Evolutionary conservation across 495 filamentous ascomycete genomes (phyloP), one percentile per base, ranked within the genome.

Genomic region (Penicilliopsis zonata): DNA sequence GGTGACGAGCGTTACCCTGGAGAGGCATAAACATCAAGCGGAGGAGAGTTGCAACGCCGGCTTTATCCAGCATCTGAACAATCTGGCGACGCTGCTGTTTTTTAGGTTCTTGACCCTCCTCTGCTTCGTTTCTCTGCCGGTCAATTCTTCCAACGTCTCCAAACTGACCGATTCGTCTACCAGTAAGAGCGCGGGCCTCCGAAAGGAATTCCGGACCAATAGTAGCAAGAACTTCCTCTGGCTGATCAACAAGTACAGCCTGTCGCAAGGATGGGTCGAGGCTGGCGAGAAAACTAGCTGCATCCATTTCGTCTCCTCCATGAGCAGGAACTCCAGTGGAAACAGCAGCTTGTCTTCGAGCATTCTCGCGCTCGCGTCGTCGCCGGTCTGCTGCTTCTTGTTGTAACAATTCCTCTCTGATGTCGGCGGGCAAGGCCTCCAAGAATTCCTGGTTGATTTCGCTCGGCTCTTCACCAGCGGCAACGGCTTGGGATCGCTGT

Each of bases 11-110:
- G 36, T 75, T 86, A 19, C 80, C 82, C 33, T 86, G 81, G 39
- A 93, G 82, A 26, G 83, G 79, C 38, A 95, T 80, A 50, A 99
- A 99, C 88, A 99, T 94, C 9, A 99, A 67, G 10, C 90, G 83
- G 20, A 99, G 70, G 5, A 99, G 59, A 8, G 90, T 95, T 14
- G 92, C 90, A 50, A 99, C 76, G 16, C 90, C 90, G 34, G 86
- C 70, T 51, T 93, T 95, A 57, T 99, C 92, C 4, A 96, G 73
- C 78, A 96, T 93, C 55, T 99, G 90, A 18, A 94, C 77, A 31
- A 85, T 79, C 14, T 82, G 78, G 44, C 77, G 76, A 35, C 84
- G 72, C 41, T 78, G 74, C 15, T 74, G 68, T 55, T 93, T 92
- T 53, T 76, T 75, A 4, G 50, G 46, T 33, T 69, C 59, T 42